Conservation (phyloP, 176 grass and related monocot genomes). For the maize (Zea mays) region Zm-B73-REFERENCE-NAM-5.0 NC_050099.1:34461501-34462000, state of each 20-base stretch:
- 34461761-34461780: not conserved
- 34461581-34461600: too few species aligned
- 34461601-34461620: too few species aligned
- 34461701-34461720: conserved; percentile 7
- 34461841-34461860: conserved; percentile 1
- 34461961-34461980: not conserved
- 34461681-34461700: conserved; percentile 21
- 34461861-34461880: conserved; percentile 29
- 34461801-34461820: conserved; percentile 17
- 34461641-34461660: too few species aligned
- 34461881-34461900: conserved; percentile 23
- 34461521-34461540: too few species aligned
- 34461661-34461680: not conserved
- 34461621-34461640: too few species aligned
- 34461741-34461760: not conserved
- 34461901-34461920: conserved; percentile 33
- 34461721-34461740: conserved; percentile 29
- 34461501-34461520: too few species aligned
- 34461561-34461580: too few species aligned
- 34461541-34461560: too few species aligned
- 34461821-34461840: not conserved
- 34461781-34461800: conserved; percentile 1
- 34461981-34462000: too few species aligned
- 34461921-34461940: conserved; percentile 30
- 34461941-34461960: conserved; percentile 41